These are phyloP conservation scores for Mycena sp. DNA, from an alignment of 1,284 basidiomycete genomes.

Conservation along the genomic window DNA sequence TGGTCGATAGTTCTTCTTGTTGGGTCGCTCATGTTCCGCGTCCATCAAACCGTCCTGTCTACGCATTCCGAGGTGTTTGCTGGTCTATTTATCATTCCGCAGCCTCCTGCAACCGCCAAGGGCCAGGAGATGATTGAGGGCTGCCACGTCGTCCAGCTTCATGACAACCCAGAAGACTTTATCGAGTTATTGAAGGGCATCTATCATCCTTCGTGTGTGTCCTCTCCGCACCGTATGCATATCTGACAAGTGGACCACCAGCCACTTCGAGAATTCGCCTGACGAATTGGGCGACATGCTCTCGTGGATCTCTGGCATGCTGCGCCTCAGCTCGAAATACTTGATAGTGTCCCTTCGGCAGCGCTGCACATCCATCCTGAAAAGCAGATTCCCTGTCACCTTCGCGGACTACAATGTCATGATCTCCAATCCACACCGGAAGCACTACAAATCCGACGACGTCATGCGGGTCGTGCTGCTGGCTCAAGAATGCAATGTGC, in stretches of 20 bases:
- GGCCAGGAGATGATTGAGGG: conserved; percentile 47
- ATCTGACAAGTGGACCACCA: conserved; percentile 21
- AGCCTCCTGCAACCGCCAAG: conserved; percentile 43
- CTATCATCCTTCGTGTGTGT: conserved; percentile 49
- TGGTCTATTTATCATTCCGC: conserved; percentile 48
- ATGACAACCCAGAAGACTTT: conserved; percentile 47
- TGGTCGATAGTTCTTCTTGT: conserved; percentile 50
- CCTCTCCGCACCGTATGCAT: not conserved
- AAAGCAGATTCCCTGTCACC: conserved; percentile 47
- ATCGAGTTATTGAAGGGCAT: conserved; percentile 47
- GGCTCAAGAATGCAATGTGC: conserved; percentile 47
- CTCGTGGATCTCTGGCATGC: conserved; percentile 48
- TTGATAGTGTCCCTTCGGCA: conserved; percentile 49
- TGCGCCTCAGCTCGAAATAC: conserved; percentile 56
- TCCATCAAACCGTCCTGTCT: conserved; percentile 50
- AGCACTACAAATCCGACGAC: conserved; percentile 48
- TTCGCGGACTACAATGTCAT: conserved; percentile 45
- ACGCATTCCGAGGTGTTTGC: conserved; percentile 51
- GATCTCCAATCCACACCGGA: conserved; percentile 21
- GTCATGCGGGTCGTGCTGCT: conserved; percentile 50
- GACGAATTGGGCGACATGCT: conserved; percentile 47
- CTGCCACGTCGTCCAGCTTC: conserved; percentile 48
- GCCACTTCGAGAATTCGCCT: conserved; percentile 46
- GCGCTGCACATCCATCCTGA: conserved; percentile 49
- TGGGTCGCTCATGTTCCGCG: conserved; percentile 45